phyloP scores from a whole-genome alignment of 495 filamentous ascomycete species.

The Penicillium goetzii region DNA sequence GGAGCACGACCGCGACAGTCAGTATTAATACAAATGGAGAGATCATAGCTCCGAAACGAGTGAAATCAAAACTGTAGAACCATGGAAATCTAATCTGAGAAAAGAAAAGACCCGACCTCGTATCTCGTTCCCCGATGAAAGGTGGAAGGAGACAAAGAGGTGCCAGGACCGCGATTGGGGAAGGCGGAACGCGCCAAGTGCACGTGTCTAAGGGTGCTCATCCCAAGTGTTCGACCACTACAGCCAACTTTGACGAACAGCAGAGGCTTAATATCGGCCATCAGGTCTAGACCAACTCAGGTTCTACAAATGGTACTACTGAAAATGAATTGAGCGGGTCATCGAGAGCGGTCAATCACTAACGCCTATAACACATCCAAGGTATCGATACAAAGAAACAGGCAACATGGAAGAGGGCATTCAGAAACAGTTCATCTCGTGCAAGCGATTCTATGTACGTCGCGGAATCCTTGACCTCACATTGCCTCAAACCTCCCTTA shows the following conservation, averaged over 20 bases:
- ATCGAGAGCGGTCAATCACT: neutral
- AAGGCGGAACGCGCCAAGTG: slow-evolving; percentile 13
- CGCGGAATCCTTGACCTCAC: neutral
- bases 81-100: neutral
- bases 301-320: slow-evolving; percentile 10
- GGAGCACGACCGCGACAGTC: slow-evolving; percentile 30
- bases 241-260: neutral
- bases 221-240: neutral
- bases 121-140: neutral
- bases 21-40: slow-evolving; percentile 26
- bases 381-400: slow-evolving; percentile 19
- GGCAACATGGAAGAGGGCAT: slow-evolving; percentile 4
- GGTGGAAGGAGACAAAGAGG: neutral
- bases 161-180: neutral
- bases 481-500: slow-evolving; percentile 42
- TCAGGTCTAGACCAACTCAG: neutral
- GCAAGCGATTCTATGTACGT: slow-evolving; percentile 29
- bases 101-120: neutral
- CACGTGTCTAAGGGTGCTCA: slow-evolving; percentile 7
- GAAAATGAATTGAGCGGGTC: neutral
- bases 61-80: neutral
- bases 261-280: neutral
- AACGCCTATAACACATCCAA: slow-evolving; percentile 15
- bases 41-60: slow-evolving; percentile 9
- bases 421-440: slow-evolving; percentile 19